Conservation (phyloP, 192 early-diverging fungal genomes). For the Cetraspora pellucida region DNA sequence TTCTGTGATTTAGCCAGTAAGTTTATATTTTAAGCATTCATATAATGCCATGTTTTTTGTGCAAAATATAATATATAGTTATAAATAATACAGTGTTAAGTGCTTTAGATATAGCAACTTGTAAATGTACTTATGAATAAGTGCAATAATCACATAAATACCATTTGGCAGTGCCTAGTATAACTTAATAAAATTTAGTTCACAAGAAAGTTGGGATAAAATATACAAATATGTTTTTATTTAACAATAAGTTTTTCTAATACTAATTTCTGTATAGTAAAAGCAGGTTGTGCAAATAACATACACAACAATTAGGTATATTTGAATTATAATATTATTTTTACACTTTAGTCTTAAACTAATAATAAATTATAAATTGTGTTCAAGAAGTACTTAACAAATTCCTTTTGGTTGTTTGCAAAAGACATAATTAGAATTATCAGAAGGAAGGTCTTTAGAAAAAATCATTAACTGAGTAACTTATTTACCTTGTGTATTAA, state of each 20-base stretch:
- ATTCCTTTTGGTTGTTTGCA: background rate
- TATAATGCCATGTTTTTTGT: slow-evolving; percentile 32
- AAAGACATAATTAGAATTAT: background rate
- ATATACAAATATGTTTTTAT: slow-evolving; percentile 31
- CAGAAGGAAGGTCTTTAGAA: background rate
- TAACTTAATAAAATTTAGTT: slow-evolving; percentile 40
- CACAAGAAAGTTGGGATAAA: slow-evolving; percentile 38
- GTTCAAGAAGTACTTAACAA: background rate
- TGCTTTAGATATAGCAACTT: slow-evolving; percentile 27
- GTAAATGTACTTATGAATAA: slow-evolving; percentile 36
- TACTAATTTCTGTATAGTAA: slow-evolving; percentile 6
- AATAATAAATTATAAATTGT: background rate
- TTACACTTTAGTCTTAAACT: slow-evolving; percentile 9
- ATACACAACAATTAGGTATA: slow-evolving; percentile 26
- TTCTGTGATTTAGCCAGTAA: slow-evolving; percentile 28
- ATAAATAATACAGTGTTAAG: slow-evolving; percentile 32
- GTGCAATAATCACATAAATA: slow-evolving; percentile 34
- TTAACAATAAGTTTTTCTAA: slow-evolving; percentile 31
- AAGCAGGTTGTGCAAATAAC: slow-evolving; percentile 28
- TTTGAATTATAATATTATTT: slow-evolving; percentile 4
- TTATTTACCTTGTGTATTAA: background rate
- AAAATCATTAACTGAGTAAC: background rate
- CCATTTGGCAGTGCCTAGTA: slow-evolving; percentile 38
- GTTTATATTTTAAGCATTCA: slow-evolving; percentile 33
- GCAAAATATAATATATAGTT: slow-evolving; percentile 29